Evolutionary conservation across 2,329 filamentous ascomycete genomes (phyloP).

Genomic region (Zymoseptoria passerinii): DNA sequence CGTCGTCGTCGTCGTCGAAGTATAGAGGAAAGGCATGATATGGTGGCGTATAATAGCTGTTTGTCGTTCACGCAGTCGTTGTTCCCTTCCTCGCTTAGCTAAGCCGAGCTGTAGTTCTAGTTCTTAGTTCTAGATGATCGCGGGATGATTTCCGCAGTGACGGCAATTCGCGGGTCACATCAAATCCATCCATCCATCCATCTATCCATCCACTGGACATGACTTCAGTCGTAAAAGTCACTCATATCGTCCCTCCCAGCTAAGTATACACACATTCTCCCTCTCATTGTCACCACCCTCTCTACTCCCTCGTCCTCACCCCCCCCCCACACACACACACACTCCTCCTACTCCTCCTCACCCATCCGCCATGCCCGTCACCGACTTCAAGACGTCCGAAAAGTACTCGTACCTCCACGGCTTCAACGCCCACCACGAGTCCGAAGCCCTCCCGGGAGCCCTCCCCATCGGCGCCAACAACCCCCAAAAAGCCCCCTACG

Average conservation of each 20-base stretch:
- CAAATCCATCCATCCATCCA: too few species aligned
- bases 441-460: constrained; percentile 66
- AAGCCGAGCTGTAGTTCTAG: background rate
- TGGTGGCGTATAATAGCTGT: too few species aligned
- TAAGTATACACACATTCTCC: background rate
- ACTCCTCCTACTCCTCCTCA: background rate
- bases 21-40: too few species aligned
- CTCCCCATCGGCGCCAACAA: constrained; percentile 71
- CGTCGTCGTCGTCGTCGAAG: too few species aligned
- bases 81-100: background rate
- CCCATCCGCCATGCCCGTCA: constrained; percentile 50
- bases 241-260: background rate
- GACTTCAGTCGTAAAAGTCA: background rate
- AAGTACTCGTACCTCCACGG: constrained; percentile 72
- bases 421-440: constrained; percentile 70
- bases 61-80: too few species aligned
- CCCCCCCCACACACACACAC: too few species aligned
- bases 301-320: background rate
- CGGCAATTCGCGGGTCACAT: background rate
- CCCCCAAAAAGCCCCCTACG: constrained; percentile 69
- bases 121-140: too few species aligned
- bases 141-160: background rate
- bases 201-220: too few species aligned
- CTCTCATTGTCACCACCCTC: background rate
- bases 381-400: constrained; percentile 54